Evolutionary conservation across 1,139 yeast genomes (phyloP), one percentile per base, ranked within the genome.

Genomic region (Pichia sp.): DNA sequence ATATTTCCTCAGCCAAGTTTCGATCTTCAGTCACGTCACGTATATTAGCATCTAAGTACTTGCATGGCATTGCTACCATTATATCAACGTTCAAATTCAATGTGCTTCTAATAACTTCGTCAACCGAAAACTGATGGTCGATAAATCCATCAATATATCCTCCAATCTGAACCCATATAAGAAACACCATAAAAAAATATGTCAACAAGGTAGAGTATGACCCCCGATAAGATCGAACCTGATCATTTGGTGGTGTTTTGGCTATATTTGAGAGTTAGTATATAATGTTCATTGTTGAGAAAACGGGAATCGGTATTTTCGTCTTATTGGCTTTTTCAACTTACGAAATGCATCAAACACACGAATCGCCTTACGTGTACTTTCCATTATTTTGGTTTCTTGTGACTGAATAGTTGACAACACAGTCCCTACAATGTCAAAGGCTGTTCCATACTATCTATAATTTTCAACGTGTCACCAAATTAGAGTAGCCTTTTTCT

Each of bases 141-240:
- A 87, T 81, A 59, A 79, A 80, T 3, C 97, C 98, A 46, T 95
- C 96, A 56, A 92, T 74, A 68, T 78, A 89, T 8, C 88, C 87
- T 8, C 97, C 96, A 48, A 90, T 72, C 67, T 90, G 95, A n/a
- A 88, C 80, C 90, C 96, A 90, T 13, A 88, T 70, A 47, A 92
- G 74, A 65, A 90, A 81, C 16, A 90, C 65, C 30, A 86, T 80
- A 53, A 82, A 76, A 30, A 87, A 62, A 26, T 78, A 75, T 10
- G 92, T 82, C 49, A 85, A 52, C 3, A 90, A 62, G 0, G 96
- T 85, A n/a, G 92, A 80, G 29, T 81, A 67, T 3, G 95, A 93
- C 34, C 96, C 96, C 59, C 93, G 76, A 43, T 80, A 75, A 1
- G 95, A 86, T 60, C 89, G 73, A 51, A 87, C 85, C 45, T 87